A percentile compares a stretch with the other conserved stretches of the same genome.
Conservation (phyloP, 208 protist species). For the Crithidia fasciculata region DNA sequence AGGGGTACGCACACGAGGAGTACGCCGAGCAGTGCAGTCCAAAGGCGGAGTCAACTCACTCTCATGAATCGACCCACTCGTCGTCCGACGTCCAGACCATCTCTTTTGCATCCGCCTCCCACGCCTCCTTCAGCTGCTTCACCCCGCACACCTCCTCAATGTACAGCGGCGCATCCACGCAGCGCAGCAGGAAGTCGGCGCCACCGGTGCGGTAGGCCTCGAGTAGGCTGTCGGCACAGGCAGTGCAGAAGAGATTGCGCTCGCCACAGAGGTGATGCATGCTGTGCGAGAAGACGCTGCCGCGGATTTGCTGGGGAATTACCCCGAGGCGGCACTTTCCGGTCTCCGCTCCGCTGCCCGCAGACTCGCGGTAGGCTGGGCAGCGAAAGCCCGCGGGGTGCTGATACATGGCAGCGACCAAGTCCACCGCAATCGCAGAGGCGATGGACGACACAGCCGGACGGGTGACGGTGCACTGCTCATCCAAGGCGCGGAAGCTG, state of each 20-base stretch:
- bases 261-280: slow-evolving; percentile 67
- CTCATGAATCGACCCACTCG: slow-evolving; percentile 18
- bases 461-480: slow-evolving; percentile 98
- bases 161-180: slow-evolving; percentile 85
- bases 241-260: slow-evolving; percentile 93
- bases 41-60: background rate
- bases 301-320: slow-evolving; percentile 90
- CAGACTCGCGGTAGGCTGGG: slow-evolving; percentile 46
- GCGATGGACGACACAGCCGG: slow-evolving; percentile 95
- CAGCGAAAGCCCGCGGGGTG: slow-evolving; percentile 83
- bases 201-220: slow-evolving; percentile 71
- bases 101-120: slow-evolving; percentile 35
- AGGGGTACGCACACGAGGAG: no score
- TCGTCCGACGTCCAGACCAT: slow-evolving; percentile 36
- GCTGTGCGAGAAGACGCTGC: slow-evolving; percentile 84
- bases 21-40: no score
- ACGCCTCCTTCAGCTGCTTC: slow-evolving; percentile 70
- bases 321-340: slow-evolving; percentile 59
- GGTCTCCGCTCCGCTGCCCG: slow-evolving; percentile 20
- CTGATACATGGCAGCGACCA: slow-evolving; percentile 94
- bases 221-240: slow-evolving; percentile 89
- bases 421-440: slow-evolving; percentile 93
- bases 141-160: slow-evolving; percentile 83
- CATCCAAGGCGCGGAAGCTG: slow-evolving; percentile 96
- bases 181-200: slow-evolving; percentile 89